Base-by-base conservation (phyloP, 495 filamentous ascomycete species). In the Aspergillus avenaceus region DNA sequence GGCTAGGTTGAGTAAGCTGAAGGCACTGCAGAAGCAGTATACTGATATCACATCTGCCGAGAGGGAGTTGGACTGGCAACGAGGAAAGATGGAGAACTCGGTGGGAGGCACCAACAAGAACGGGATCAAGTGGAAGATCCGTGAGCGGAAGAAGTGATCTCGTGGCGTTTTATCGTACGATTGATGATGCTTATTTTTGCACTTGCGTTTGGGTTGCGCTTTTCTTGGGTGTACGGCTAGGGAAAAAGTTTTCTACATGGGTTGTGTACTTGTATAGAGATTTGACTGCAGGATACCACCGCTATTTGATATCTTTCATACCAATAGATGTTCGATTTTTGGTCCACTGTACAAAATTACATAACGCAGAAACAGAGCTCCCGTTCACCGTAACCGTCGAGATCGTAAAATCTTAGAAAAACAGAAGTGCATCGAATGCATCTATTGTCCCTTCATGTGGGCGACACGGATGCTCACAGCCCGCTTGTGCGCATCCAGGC, bases 401-500 rank as follows among this genome's bases (percentile, higher is more conserved):
- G 40, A 23, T 36, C 47, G 32, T 38, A 16, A 56, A 52, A 49
- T 29, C 31, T 23, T 31, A 24, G 52, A 26, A 40, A 41, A 41
- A 29, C 34, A 40, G 11, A 52, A 43, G 47, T 22, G 23, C 13
- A 47, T 21, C 31, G 41, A 43, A 37, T 45, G 58, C 38, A 58
- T 60, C 53, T 64, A 52, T 44, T 62, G 53, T 61, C 63, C 72
- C 59, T 80, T 74, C 76, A 89, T 82, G 54, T 80, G 74, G 40
- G 81, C 80, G 56, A 97, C 70, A 45, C 93, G 81, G 52, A 98
- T 89, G 71, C 84, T 87, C 29, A 98, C 91, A 5, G 93, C 93
- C 60, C 91, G 75, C 61, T 91, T 83, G 74, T 98, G 93, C 18
- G 93, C 93, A 61, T 98, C 93, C 44, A 98, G 70, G 65, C 93